These are phyloP conservation scores for Alternaria metachromatica DNA, from an alignment of 2,329 filamentous ascomycete species.

Conservation along the genomic window DNA sequence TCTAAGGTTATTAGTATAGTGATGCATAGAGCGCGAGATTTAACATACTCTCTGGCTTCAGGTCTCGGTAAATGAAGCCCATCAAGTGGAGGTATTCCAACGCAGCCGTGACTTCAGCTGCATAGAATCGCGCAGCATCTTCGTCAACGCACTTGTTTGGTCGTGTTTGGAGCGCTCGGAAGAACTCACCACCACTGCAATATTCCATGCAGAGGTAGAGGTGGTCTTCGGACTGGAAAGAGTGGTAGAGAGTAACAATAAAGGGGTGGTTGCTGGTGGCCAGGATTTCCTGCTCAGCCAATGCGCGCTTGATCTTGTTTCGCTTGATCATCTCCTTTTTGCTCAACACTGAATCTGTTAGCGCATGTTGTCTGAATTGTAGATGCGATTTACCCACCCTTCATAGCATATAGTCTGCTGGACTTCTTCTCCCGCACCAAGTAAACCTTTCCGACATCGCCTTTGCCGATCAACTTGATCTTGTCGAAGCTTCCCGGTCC, in stretches of 20 bases:
- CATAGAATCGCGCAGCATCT: slow-evolving; percentile 96
- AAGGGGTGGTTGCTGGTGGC: slow-evolving; percentile 99
- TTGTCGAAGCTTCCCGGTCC: slow-evolving; percentile 97
- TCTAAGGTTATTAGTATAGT: slow-evolving; percentile 64
- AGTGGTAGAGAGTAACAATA: slow-evolving; percentile 98
- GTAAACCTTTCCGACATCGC: slow-evolving; percentile 98
- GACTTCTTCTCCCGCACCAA: slow-evolving; percentile 98
- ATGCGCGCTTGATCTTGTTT: slow-evolving; percentile 98
- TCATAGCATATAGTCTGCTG: slow-evolving; percentile 94
- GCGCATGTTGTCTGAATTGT: slow-evolving; percentile 8
- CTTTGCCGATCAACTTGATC: slow-evolving; percentile 99
- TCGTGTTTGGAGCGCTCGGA: slow-evolving; percentile 92
- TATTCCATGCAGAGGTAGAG: slow-evolving; percentile 99
- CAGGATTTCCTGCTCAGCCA: slow-evolving; percentile 97
- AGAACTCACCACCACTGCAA: slow-evolving; percentile 98
- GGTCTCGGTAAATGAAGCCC: slow-evolving; percentile 98
- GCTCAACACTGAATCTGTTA: slow-evolving; percentile 75
- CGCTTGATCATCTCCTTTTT: slow-evolving; percentile 99
- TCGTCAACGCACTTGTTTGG: slow-evolving; percentile 97
- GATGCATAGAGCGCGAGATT: background rate
- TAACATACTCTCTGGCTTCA: slow-evolving; percentile 92
- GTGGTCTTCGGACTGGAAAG: slow-evolving; percentile 98
- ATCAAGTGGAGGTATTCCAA: slow-evolving; percentile 97
- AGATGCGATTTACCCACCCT: slow-evolving; percentile 66
- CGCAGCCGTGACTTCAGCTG: slow-evolving; percentile 94